A percentile compares a stretch with the other conserved stretches of the same genome.
phyloP scores from a whole-genome alignment of 2,329 filamentous ascomycete genomes.

The Albifimbria verrucaria region DNA sequence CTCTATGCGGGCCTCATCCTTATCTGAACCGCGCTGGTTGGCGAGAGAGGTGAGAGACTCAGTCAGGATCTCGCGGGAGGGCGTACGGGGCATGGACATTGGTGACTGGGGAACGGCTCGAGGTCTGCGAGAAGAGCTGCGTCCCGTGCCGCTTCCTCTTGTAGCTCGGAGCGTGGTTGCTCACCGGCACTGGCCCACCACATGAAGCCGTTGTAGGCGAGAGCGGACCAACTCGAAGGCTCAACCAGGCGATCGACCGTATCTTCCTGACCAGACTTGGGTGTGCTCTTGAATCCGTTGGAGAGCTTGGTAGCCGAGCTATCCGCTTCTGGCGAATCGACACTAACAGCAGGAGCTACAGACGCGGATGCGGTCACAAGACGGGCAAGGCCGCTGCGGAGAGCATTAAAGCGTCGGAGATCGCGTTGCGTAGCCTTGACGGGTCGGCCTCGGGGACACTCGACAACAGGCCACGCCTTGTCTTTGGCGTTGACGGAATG shows the following conservation, averaged over 20 bases:
- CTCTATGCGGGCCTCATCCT: conserved; percentile 52
- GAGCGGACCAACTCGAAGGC: conserved; percentile 64
- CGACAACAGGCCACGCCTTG: conserved; percentile 73
- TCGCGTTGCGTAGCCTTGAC: conserved; percentile 90
- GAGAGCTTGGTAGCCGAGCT: conserved; percentile 21
- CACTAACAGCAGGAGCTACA: conserved; percentile 19
- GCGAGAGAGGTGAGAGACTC: conserved; percentile 45
- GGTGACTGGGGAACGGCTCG: conserved; percentile 27
- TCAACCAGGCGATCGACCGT: conserved; percentile 56
- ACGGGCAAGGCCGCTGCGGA: conserved; percentile 61
- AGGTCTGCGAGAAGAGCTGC: conserved; percentile 54
- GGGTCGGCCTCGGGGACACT: conserved; percentile 58
- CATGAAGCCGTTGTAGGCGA: conserved; percentile 81
- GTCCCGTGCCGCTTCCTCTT: conserved; percentile 55
- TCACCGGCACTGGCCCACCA: conserved; percentile 89
- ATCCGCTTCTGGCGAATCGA: conserved; percentile 24
- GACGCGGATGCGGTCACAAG: conserved; percentile 26
- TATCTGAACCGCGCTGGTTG: conserved; percentile 29
- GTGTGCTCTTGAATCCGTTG: conserved; percentile 3
- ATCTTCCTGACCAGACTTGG: conserved; percentile 32
- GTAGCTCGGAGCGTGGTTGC: conserved; percentile 57
- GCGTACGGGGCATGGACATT: conserved; percentile 26
- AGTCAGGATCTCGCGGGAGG: conserved; percentile 30
- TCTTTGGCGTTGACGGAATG: conserved; percentile 55
- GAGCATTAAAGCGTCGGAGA: conserved; percentile 70